These are phyloP conservation scores for Calonectria hawksworthii DNA, from an alignment of 2,329 filamentous ascomycete genomes.

Conservation along the genomic window DNA sequence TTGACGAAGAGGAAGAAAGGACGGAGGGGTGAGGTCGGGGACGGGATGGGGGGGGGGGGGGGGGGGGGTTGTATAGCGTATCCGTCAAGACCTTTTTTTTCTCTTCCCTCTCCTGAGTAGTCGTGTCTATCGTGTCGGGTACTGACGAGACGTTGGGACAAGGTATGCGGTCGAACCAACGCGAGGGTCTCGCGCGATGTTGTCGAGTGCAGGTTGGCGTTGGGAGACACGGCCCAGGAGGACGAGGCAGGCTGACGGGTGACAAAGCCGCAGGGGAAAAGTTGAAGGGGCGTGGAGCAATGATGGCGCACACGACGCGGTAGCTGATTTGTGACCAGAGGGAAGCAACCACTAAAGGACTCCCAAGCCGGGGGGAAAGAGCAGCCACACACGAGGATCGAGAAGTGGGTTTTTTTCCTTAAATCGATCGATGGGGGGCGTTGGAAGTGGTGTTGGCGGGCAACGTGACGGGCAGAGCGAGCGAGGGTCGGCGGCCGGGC, in stretches of 20 bases:
- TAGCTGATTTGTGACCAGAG: slow-evolving; percentile 5
- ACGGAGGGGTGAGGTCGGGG: not conserved
- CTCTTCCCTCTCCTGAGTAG: not conserved
- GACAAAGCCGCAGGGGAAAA: slow-evolving; percentile 9
- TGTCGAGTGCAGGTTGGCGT: slow-evolving; percentile 9
- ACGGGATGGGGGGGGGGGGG: not conserved
- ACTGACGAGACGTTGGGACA: not conserved
- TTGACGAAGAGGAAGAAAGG: not conserved
- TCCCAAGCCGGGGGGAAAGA: not conserved
- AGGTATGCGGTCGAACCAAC: not conserved
- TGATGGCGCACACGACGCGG: slow-evolving; percentile 13
- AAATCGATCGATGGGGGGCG: slow-evolving; percentile 16
- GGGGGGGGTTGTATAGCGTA: not conserved
- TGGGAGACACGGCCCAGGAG: slow-evolving; percentile 10
- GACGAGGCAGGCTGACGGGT: slow-evolving; percentile 23
- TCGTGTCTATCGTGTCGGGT: not conserved
- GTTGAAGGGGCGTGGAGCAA: slow-evolving; percentile 6
- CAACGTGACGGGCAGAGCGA: slow-evolving; percentile 20
- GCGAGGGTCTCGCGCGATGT: slow-evolving; percentile 15
- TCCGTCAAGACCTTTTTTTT: slow-evolving; percentile 1
- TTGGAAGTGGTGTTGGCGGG: slow-evolving; percentile 16
- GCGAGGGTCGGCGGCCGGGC: slow-evolving; percentile 24
- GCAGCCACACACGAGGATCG: slow-evolving; percentile 13
- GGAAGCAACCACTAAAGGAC: slow-evolving; percentile 9
- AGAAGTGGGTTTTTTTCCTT: not conserved